Base-by-base conservation (phyloP, 2,329 filamentous ascomycete species). In the Trichoderma citrinoviride region DNA sequence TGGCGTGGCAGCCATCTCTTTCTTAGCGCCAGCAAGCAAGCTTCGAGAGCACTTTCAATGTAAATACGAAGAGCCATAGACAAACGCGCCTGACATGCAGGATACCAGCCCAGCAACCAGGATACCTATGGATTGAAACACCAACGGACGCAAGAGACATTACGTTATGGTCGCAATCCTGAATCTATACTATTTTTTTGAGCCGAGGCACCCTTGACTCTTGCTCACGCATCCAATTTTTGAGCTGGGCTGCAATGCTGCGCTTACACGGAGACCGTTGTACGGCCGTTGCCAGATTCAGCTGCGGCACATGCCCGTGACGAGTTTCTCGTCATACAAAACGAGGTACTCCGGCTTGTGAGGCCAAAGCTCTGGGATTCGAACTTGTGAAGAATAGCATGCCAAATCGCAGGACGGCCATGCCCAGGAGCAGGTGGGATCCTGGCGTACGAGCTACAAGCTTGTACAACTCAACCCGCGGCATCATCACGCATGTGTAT, bases 281-380 rank as follows among this genome's bases (percentile, higher is more conserved):
- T 54, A 25, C 27, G 21, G 27, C 10, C 14, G 37, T 61, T 44
- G 29, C 58, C 46, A 19, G 47, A 54, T 61, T 37, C 40, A 53
- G 58, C 40, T 46, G 49, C 47, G 46, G 49, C 58, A 62, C 40
- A 54, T 62, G 58, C 58, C 40, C 40, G 33, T 44, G 44, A 25
- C 46, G 58, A 33, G 6, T 25, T 17, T 19, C 15, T 49, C n/a
- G 27, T 23, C 56, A 25, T 40, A 46, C 25, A 27, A 5, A 56
- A 25, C 44, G 47, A 29, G 25, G 25, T 33, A 27, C 14, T 54
- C n/a, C 29, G 15, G 23, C 19, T 19, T 54, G 37, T 19, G 37
- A 15, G 29, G 29, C 19, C 10, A 15, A 15, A 25, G 17, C 29
- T n/a, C 25, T 41, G 19, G 29, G 15, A 2, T 40, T 25, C 19